phyloP scores from a whole-genome alignment of 1,284 basidiomycete species.

The Rhodofomes roseus region DNA sequence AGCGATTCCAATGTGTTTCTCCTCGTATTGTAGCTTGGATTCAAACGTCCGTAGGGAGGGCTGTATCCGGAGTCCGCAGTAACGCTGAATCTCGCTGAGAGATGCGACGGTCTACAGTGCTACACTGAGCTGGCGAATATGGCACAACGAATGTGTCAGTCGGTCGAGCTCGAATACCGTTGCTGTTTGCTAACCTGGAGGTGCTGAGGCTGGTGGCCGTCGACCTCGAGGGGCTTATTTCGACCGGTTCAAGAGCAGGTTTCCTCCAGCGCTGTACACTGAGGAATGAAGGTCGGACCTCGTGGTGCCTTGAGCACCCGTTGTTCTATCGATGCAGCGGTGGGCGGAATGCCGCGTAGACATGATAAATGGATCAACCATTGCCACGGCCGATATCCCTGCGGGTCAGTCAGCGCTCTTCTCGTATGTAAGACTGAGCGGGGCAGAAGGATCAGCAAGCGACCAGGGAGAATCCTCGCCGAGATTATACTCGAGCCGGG shows the following conservation, averaged over 20 bases:
- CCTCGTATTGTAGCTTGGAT: no score
- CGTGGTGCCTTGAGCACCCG: not conserved
- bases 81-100: no score
- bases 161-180: constrained; percentile 4
- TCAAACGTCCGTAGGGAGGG: no score
- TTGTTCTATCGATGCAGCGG: not conserved
- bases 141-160: no score
- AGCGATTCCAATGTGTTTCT: no score
- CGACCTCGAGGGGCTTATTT: not conserved
- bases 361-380: not conserved
- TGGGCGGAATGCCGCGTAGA: not conserved
- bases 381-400: not conserved
- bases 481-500: not conserved
- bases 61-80: no score
- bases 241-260: not conserved
- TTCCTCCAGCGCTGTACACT: not conserved
- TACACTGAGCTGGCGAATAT: no score
- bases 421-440: not conserved
- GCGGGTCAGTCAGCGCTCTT: not conserved
- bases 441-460: not conserved
- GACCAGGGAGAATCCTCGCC: not conserved
- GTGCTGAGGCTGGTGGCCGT: not conserved
- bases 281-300: not conserved
- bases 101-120: no score
- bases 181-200: not conserved